phyloP scores from a whole-genome alignment of 805 yeast species.

The Candida pseudoglaebosa region DNA sequence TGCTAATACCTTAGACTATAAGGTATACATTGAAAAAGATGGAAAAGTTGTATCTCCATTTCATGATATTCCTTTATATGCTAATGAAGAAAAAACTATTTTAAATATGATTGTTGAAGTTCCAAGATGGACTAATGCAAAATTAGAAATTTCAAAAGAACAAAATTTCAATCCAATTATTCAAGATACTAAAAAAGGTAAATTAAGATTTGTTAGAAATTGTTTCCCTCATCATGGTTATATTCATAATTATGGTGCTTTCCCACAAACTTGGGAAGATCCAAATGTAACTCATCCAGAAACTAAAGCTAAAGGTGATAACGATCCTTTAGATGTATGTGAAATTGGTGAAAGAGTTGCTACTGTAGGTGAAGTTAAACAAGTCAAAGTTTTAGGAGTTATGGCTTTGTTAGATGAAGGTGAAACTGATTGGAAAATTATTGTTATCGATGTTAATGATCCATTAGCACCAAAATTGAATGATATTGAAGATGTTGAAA shows the following conservation, averaged over 20 bases:
- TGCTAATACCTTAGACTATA: conserved; percentile 91
- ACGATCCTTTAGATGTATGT: conserved; percentile 83
- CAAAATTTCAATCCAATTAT: conserved; percentile 83
- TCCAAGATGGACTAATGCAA: conserved; percentile 98
- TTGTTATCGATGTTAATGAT: conserved; percentile 66
- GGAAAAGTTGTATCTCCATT: conserved; percentile 94
- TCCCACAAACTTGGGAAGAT: conserved; percentile 93
- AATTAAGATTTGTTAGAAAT: conserved; percentile 92
- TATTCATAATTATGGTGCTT: conserved; percentile 97
- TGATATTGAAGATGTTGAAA: conserved; percentile 65
- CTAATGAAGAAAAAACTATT: conserved; percentile 87
- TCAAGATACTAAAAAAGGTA: conserved; percentile 97
- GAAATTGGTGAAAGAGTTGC: conserved; percentile 48
- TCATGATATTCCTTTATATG: conserved; percentile 76
- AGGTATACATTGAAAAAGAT: conserved; percentile 84
- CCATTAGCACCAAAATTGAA: conserved; percentile 58
- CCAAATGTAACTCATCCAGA: conserved; percentile 58
- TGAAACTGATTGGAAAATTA: conserved; percentile 93
- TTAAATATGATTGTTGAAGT: conserved; percentile 85
- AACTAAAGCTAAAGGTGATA: conserved; percentile 73
- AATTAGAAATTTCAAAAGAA: conserved; percentile 90
- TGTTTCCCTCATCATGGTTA: conserved; percentile 99
- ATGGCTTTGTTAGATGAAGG: conserved; percentile 86
- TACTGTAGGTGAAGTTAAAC: conserved; percentile 49
- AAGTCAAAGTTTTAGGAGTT: conserved; percentile 69